These are phyloP conservation scores for Quercus bicolor DNA, from an alignment of 306 rosid genomes.

Conservation along the genomic window DNA sequence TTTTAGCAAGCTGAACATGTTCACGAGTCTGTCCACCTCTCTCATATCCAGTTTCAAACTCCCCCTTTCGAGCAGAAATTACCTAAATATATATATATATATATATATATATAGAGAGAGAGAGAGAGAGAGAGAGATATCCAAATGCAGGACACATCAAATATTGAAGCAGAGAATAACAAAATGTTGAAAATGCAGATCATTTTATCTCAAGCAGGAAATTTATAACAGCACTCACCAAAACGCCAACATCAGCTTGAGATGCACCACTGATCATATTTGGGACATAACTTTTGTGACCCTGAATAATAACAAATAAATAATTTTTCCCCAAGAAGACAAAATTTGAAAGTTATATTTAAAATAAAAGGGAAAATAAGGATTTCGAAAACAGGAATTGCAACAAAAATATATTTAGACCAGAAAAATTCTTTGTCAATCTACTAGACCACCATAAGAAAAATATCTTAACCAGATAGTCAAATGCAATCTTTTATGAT, in stretches of 20 bases:
- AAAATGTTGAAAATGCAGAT: background rate
- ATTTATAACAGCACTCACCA: conserved; percentile 49
- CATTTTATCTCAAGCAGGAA: background rate
- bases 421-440: background rate
- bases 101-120: background rate
- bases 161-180: conserved; percentile 9
- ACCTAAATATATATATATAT: conserved; percentile 38
- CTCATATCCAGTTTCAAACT: conserved; percentile 98
- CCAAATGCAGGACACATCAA: background rate
- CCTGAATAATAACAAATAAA: conserved; percentile 46
- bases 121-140: background rate
- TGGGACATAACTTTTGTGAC: conserved; percentile 99
- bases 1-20: conserved; percentile 96
- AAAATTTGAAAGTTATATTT: background rate
- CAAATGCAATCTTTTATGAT: too few relatives aligned
- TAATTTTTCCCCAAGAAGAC: conserved; percentile 8
- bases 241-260: conserved; percentile 96
- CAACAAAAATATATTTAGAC: background rate
- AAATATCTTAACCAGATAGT: too few relatives aligned
- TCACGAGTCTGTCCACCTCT: conserved; percentile 99
- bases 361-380: background rate
- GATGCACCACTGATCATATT: conserved; percentile 99
- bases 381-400: background rate
- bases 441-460: background rate
- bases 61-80: conserved; percentile 98